phyloP scores from a whole-genome alignment of 1,139 yeast species.

The Pneumocystis murina region DNA sequence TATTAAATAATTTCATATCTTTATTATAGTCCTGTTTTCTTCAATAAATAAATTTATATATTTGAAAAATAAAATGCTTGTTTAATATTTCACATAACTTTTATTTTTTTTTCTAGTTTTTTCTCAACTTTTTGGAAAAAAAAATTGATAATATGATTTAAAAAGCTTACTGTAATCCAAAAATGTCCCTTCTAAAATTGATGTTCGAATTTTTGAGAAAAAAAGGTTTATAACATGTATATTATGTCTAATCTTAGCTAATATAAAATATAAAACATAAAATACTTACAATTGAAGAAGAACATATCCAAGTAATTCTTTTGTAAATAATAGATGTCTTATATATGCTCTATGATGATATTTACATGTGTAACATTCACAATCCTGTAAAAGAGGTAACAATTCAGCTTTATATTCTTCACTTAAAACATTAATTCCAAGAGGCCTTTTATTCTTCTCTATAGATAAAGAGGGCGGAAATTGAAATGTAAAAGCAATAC shows the following conservation, averaged over 20 bases:
- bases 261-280: background rate
- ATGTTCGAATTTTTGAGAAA: background rate
- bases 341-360: background rate
- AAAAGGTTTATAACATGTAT: background rate
- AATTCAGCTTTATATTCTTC: background rate
- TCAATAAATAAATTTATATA: background rate
- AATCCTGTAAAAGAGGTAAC: background rate
- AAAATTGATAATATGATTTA: background rate
- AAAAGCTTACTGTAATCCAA: background rate
- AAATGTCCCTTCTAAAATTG: background rate
- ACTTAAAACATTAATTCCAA: background rate
- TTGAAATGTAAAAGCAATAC: background rate
- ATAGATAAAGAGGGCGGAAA: background rate
- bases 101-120: background rate
- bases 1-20: background rate
- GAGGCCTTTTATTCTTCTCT: background rate
- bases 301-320: background rate
- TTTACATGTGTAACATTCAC: background rate
- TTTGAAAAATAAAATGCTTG: background rate
- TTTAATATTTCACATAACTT: background rate
- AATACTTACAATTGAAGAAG: slow-evolving; percentile 1
- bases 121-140: background rate
- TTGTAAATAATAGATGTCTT: background rate
- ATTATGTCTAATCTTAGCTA: background rate
- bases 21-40: background rate